Conservation (phyloP, 768 basidiomycete species). For the Mycena galericulata region DNA sequence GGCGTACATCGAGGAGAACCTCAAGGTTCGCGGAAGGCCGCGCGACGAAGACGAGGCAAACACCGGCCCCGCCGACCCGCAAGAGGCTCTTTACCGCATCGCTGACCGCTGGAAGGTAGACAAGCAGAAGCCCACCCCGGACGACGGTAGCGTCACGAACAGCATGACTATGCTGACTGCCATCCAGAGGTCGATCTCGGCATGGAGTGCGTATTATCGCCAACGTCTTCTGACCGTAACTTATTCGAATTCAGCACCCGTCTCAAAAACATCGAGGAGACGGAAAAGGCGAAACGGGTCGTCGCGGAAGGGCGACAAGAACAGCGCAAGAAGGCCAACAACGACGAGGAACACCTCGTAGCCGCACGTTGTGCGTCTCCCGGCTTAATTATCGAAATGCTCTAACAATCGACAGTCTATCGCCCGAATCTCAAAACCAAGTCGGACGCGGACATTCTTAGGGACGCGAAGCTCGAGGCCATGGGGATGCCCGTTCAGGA, state of each 20-base stretch:
- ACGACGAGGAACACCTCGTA: constrained; percentile 86
- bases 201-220: constrained; percentile 85
- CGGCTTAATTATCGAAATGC: neutral
- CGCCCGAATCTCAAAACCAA: constrained; percentile 85
- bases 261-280: constrained; percentile 96
- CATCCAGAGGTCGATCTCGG: constrained; percentile 99
- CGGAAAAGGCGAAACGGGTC: constrained; percentile 93
- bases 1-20: constrained; percentile 96
- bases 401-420: constrained; percentile 67
- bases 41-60: constrained; percentile 60
- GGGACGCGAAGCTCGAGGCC: constrained; percentile 89
- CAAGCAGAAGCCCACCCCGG: constrained; percentile 67
- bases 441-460: constrained; percentile 88
- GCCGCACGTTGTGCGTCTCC: constrained; percentile 87
- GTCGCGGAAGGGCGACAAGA: constrained; percentile 82
- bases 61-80: constrained; percentile 69
- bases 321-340: constrained; percentile 57
- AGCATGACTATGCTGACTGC: constrained; percentile 96
- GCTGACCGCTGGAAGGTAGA: constrained; percentile 75
- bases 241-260: constrained; percentile 78
- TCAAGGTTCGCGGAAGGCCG: constrained; percentile 76
- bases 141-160: constrained; percentile 95
- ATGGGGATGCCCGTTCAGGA: constrained; percentile 79
- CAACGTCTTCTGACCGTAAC: constrained; percentile 6
- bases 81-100: constrained; percentile 82